A percentile compares a stretch with the other conserved stretches of the same genome.
Evolutionary conservation across 139 green algal species (phyloP).

Genomic region (Closterium sp.): DNA sequence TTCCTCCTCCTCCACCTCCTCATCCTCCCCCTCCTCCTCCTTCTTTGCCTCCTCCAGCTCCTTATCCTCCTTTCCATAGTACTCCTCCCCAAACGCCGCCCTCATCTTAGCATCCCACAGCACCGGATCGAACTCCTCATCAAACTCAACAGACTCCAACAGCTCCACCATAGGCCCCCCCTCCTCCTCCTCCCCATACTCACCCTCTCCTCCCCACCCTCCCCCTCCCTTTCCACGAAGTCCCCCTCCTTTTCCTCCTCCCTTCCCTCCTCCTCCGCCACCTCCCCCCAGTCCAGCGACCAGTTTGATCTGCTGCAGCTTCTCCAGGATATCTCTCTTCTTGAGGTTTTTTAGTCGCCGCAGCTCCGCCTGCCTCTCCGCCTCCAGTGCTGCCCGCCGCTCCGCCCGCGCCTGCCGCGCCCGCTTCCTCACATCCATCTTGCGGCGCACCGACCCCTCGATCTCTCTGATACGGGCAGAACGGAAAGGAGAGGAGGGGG

Average conservation of each 20-base stretch:
- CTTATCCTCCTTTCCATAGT: constrained; percentile 71
- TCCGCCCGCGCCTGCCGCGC: constrained; percentile 35
- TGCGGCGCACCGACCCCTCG: constrained; percentile 38
- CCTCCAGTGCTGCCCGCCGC: constrained; percentile 58
- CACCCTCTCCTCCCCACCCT: constrained; percentile 21
- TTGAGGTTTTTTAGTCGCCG: constrained; percentile 91
- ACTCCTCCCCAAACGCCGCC: constrained; percentile 81
- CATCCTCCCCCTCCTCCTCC: background rate
- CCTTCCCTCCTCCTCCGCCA: constrained; percentile 26
- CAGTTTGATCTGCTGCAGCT: constrained; percentile 21
- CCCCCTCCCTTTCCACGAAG: constrained; percentile 61
- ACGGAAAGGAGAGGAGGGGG: background rate
- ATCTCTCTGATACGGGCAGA: constrained; percentile 5
- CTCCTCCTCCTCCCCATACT: constrained; percentile 54
- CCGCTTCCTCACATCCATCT: constrained; percentile 41
- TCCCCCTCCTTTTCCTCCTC: constrained; percentile 82
- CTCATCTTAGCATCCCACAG: constrained; percentile 87
- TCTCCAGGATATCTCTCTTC: constrained; percentile 74
- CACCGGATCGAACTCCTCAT: constrained; percentile 89
- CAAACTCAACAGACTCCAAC: constrained; percentile 70
- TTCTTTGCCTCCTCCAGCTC: constrained; percentile 30
- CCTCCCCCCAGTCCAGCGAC: constrained; percentile 20
- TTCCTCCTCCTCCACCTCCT: background rate
- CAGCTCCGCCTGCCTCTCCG: constrained; percentile 63
- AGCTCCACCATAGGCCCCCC: constrained; percentile 5